A percentile compares a stretch with the other conserved stretches of the same genome.
These are phyloP conservation scores for Picea glauca DNA, from an alignment of 75 land plant species.

Conservation along the genomic window DNA sequence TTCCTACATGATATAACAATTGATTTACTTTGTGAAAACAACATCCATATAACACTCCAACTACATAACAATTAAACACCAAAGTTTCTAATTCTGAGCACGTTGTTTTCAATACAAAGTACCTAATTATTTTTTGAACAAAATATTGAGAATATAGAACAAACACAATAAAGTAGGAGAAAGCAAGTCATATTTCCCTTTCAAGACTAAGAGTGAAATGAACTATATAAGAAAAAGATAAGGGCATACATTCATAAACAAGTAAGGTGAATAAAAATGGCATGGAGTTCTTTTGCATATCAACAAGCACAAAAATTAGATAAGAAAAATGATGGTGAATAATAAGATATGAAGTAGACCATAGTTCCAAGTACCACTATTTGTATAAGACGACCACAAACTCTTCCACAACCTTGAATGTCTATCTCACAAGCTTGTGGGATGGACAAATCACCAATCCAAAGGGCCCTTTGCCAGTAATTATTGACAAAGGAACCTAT, in stretches of 20 bases:
- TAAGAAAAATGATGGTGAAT: too few relatives aligned
- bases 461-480: constrained; percentile 86
- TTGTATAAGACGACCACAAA: constrained; percentile 51
- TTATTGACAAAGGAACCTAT: constrained; percentile 58
- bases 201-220: too few relatives aligned
- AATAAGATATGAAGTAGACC: constrained; percentile 21
- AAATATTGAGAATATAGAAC: too few relatives aligned
- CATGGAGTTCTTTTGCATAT: too few relatives aligned
- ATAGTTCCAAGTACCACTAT: constrained; percentile 53
- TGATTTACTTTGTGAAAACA: background rate
- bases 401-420: constrained; percentile 86
- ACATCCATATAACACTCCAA: background rate
- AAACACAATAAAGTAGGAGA: too few relatives aligned
- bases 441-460: constrained; percentile 87
- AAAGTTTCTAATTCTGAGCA: background rate
- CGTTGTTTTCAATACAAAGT: too few relatives aligned
- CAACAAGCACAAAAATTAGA: too few relatives aligned
- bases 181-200: too few relatives aligned
- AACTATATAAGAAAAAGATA: too few relatives aligned
- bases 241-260: too few relatives aligned
- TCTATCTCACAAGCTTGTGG: constrained; percentile 87
- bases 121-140: too few relatives aligned
- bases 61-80: background rate
- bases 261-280: too few relatives aligned
- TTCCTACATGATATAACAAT: background rate